These are phyloP conservation scores for Naganishia antarctica DNA, from an alignment of 768 basidiomycete genomes.

Conservation along the genomic window DNA sequence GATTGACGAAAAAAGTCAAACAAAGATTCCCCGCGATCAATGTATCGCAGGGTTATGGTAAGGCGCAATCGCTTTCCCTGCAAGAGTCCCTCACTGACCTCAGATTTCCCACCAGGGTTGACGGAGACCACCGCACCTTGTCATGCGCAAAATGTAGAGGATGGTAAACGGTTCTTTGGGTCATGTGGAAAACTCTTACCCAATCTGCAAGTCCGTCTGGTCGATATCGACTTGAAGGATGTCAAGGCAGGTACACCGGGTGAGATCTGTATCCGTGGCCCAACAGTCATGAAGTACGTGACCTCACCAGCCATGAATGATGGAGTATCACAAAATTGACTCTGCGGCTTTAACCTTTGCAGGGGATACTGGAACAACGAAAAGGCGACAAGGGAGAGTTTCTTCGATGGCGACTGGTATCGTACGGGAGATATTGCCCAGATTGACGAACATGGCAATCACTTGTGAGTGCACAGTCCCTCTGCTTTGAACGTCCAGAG, in stretches of 20 bases:
- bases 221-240: constrained; percentile 59
- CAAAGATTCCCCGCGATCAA: constrained; percentile 40
- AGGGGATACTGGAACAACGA: constrained; percentile 71
- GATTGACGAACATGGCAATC: constrained; percentile 66
- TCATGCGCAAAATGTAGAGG: constrained; percentile 55
- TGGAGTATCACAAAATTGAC: background rate
- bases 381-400: constrained; percentile 62
- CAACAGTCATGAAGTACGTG: constrained; percentile 67
- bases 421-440: constrained; percentile 80
- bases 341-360: background rate
- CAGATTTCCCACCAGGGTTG: constrained; percentile 53
- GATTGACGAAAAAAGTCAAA: constrained; percentile 58
- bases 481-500: background rate
- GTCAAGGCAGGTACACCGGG: constrained; percentile 60
- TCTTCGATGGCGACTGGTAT: constrained; percentile 74
- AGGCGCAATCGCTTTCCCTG: background rate
- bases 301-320: background rate
- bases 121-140: constrained; percentile 77
- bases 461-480: constrained; percentile 61
- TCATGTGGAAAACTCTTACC: constrained; percentile 66
- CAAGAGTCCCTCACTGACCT: background rate
- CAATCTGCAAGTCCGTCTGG: constrained; percentile 68
- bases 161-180: constrained; percentile 58
- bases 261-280: constrained; percentile 77
- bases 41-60: constrained; percentile 55